A percentile compares a stretch with the other conserved stretches of the same genome.
Evolutionary conservation across 164 flowering plant genomes (phyloP).

Genomic region (Magnolia changhungtana): DNA sequence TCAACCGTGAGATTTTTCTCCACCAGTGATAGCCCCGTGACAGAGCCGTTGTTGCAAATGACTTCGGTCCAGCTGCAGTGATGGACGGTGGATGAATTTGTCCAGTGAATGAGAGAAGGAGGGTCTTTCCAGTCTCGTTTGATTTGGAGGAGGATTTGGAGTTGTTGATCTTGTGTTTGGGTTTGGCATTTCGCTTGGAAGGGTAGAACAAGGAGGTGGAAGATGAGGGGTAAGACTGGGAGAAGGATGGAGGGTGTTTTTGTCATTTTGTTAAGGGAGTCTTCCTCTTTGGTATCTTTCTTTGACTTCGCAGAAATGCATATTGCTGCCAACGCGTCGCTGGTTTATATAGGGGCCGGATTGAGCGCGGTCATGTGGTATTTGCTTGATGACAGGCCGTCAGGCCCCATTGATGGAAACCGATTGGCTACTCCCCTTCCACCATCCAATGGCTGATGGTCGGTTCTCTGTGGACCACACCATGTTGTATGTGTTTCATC

Average conservation of each 20-base stretch:
- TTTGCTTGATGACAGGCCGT: too few species aligned
- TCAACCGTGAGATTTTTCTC: slow-evolving; percentile 20
- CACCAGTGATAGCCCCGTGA: slow-evolving; percentile 32
- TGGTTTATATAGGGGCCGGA: not conserved
- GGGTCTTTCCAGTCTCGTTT: slow-evolving; percentile 41
- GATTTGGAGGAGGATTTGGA: slow-evolving; percentile 36
- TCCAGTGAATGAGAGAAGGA: slow-evolving; percentile 39
- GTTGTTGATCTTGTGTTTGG: slow-evolving; percentile 18
- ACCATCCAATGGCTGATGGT: too few species aligned
- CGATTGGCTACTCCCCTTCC: too few species aligned
- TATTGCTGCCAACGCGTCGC: too few species aligned
- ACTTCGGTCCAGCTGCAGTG: slow-evolving; percentile 59
- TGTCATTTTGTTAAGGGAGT: slow-evolving; percentile 19
- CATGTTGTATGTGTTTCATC: too few species aligned
- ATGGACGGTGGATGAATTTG: slow-evolving; percentile 29
- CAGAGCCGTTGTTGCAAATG: slow-evolving; percentile 30
- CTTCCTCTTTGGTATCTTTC: too few species aligned
- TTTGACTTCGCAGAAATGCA: too few species aligned
- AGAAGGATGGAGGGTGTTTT: slow-evolving; percentile 13
- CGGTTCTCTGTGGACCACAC: too few species aligned
- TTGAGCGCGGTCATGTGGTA: too few species aligned
- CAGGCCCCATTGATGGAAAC: too few species aligned
- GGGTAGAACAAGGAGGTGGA: slow-evolving; percentile 30
- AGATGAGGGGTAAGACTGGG: slow-evolving; percentile 11
- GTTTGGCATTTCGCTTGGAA: slow-evolving; percentile 30